These are phyloP conservation scores for Paraphaeosphaeria sporulosa DNA, from an alignment of 2,329 filamentous ascomycete genomes.

Conservation along the genomic window DNA sequence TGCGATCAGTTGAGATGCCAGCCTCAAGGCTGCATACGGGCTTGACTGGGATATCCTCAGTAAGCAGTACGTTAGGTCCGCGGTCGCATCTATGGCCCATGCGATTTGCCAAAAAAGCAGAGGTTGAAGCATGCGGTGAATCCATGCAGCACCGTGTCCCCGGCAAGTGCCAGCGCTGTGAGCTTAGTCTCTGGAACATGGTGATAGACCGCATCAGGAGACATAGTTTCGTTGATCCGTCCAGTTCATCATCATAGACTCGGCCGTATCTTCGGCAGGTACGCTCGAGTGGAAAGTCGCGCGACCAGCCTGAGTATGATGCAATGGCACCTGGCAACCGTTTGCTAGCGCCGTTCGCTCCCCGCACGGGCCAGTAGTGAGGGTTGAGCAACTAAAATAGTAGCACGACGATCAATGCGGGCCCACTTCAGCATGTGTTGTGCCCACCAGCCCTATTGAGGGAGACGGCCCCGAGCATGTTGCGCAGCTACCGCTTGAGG, in stretches of 20 bases:
- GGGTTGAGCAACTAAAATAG: slow-evolving; percentile 16
- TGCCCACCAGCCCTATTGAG: slow-evolving; percentile 12
- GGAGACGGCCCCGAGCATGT: slow-evolving; percentile 7
- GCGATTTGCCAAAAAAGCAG: slow-evolving; percentile 7
- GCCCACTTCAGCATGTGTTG: slow-evolving; percentile 11
- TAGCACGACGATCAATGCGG: slow-evolving; percentile 21
- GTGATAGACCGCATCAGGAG: not conserved
- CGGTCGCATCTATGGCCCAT: not conserved
- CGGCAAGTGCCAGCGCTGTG: not conserved
- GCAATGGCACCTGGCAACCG: not conserved
- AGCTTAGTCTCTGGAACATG: not conserved
- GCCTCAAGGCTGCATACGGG: slow-evolving; percentile 6
- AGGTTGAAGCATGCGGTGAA: slow-evolving; percentile 5
- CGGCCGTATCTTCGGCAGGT: not conserved
- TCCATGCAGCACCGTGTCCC: not conserved
- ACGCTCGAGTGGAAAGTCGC: not conserved
- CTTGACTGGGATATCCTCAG: slow-evolving; percentile 5
- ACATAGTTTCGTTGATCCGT: not conserved
- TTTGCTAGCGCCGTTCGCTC: not conserved
- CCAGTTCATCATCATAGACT: not conserved
- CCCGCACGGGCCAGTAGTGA: slow-evolving; percentile 1
- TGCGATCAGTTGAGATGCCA: slow-evolving; percentile 8
- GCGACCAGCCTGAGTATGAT: not conserved
- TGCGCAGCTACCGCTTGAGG: slow-evolving; percentile 20
- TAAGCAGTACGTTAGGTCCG: slow-evolving; percentile 1